Conservation (phyloP, 148 eudicot species). For the Fallopia convolvulus region DNA sequence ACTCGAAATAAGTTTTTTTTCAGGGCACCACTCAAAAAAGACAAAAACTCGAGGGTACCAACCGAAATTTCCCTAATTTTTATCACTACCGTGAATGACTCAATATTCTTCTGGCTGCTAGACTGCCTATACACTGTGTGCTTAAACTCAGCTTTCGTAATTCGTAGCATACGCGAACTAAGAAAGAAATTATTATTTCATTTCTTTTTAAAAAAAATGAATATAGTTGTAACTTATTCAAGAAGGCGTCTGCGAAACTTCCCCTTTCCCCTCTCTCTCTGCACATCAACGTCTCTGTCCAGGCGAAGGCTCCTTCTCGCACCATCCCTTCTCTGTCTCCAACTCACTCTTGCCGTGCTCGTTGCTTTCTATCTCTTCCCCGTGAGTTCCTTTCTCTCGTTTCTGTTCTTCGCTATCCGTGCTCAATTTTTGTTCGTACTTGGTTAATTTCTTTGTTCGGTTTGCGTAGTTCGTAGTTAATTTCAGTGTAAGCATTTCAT, state of each 20-base stretch:
- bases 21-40: no score
- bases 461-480: neutral
- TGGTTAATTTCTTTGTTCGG: neutral
- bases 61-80: no score
- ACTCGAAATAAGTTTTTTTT: no score
- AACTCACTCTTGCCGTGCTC: slow-evolving; percentile 9
- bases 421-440: neutral
- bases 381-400: neutral
- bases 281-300: slow-evolving; percentile 2
- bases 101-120: no score
- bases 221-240: neutral
- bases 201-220: neutral
- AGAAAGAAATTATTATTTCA: neutral
- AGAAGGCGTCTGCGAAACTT: neutral
- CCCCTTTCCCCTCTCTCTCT: neutral
- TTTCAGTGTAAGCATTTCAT: neutral
- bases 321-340: neutral
- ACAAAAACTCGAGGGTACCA: no score
- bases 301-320: neutral
- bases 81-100: no score
- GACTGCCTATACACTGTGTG: no score
- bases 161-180: neutral
- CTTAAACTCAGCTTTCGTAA: no score
- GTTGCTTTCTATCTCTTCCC: neutral
- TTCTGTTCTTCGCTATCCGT: neutral